Percentiles rank a stretch among this genome's conserved stretches.
phyloP scores from a whole-genome alignment of 768 basidiomycete genomes.

The Hysterangium stoloniferum region DNA sequence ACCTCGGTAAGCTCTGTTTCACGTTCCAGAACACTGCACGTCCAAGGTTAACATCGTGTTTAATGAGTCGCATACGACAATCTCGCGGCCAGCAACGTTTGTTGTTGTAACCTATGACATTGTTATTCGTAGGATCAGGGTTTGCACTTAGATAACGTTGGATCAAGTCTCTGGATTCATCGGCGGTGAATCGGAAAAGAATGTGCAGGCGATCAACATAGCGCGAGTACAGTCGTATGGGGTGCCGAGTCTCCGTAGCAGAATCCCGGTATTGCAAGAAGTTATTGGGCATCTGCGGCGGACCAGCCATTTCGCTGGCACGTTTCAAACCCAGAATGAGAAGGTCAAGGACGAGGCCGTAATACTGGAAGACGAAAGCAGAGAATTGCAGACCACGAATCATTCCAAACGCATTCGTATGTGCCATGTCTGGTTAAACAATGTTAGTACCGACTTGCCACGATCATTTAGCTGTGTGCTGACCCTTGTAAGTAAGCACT shows the following conservation, averaged over 20 bases:
- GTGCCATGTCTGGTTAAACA: slow-evolving; percentile 69
- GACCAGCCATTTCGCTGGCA: slow-evolving; percentile 98
- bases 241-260: slow-evolving; percentile 90
- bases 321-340: slow-evolving; percentile 95
- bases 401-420: slow-evolving; percentile 94
- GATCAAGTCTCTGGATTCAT: slow-evolving; percentile 95
- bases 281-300: slow-evolving; percentile 95
- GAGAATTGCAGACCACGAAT: slow-evolving; percentile 98
- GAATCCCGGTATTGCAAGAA: slow-evolving; percentile 97
- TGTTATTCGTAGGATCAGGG: slow-evolving; percentile 98
- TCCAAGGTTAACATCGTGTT: slow-evolving; percentile 98
- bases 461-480: slow-evolving; percentile 7
- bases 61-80: slow-evolving; percentile 97
- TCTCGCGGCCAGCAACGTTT: slow-evolving; percentile 99
- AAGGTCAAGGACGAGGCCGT: slow-evolving; percentile 91
- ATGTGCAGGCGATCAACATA: slow-evolving; percentile 95
- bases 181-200: slow-evolving; percentile 95
- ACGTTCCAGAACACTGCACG: slow-evolving; percentile 99
- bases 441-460: neutral
- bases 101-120: slow-evolving; percentile 98
- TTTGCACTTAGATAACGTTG: slow-evolving; percentile 96
- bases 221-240: slow-evolving; percentile 95
- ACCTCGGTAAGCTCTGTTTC: slow-evolving; percentile 91
- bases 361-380: slow-evolving; percentile 98
- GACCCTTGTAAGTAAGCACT: slow-evolving; percentile 83